These are phyloP conservation scores for Panaeolus papilionaceus DNA, from an alignment of 768 basidiomycete genomes.

Conservation along the genomic window DNA sequence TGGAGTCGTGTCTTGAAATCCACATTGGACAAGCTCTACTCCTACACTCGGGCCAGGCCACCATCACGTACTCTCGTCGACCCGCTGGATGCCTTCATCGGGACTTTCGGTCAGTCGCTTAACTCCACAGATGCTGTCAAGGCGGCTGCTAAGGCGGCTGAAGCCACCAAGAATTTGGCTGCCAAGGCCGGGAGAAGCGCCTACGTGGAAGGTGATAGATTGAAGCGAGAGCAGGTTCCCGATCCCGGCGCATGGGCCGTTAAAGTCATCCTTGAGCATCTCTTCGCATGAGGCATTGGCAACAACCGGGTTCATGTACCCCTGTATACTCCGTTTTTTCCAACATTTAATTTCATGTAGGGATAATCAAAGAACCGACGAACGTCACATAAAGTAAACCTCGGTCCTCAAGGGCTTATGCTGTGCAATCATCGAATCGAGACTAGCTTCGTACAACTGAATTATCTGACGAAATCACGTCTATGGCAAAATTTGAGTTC, in stretches of 20 bases:
- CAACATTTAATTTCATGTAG: neutral
- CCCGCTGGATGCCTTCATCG: slow-evolving; percentile 81
- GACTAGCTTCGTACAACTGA: neutral
- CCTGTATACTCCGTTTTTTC: neutral
- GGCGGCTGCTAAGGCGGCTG: slow-evolving; percentile 70
- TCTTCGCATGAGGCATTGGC: slow-evolving; percentile 30
- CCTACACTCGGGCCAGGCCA: slow-evolving; percentile 87
- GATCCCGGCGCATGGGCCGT: slow-evolving; percentile 96
- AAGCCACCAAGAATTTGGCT: slow-evolving; percentile 73
- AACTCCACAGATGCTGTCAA: slow-evolving; percentile 51
- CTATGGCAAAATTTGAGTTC: neutral
- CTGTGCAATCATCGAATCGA: neutral
- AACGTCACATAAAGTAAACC: too few relatives aligned
- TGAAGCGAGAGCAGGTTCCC: slow-evolving; percentile 66
- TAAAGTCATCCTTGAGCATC: slow-evolving; percentile 69
- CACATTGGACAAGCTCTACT: slow-evolving; percentile 70
- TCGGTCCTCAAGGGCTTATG: too few relatives aligned
- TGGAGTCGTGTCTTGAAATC: slow-evolving; percentile 67
- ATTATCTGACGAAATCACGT: neutral
- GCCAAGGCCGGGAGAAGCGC: slow-evolving; percentile 91
- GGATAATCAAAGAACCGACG: neutral
- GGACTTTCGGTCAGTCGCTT: slow-evolving; percentile 39
- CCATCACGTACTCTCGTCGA: slow-evolving; percentile 95
- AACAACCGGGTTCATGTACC: neutral
- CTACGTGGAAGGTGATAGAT: slow-evolving; percentile 76